Conservation (phyloP, 2,329 filamentous ascomycete genomes). For the Pestalotiopsis sp. region DNA sequence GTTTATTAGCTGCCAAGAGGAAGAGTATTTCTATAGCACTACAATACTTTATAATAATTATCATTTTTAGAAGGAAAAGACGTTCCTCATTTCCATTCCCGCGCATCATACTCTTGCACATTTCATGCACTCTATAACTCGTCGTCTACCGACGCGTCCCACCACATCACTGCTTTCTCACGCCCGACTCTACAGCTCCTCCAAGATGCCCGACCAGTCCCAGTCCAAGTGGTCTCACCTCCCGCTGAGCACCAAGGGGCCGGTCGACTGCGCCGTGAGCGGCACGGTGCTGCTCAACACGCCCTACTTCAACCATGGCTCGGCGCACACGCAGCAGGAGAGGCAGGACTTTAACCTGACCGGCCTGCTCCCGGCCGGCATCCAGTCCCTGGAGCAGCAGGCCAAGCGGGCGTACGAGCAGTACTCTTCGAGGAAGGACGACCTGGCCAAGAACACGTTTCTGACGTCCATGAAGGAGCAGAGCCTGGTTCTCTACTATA, state of each 20-base stretch:
- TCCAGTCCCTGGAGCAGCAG: slow-evolving; percentile 79
- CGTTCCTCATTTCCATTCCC: background rate
- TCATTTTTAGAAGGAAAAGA: background rate
- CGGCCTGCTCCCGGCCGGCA: slow-evolving; percentile 71
- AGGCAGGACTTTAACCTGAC: slow-evolving; percentile 70
- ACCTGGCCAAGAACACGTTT: slow-evolving; percentile 85
- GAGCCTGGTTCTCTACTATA: slow-evolving; percentile 82
- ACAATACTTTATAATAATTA: background rate
- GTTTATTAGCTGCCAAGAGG: background rate
- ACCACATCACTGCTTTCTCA: background rate
- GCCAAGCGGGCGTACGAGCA: slow-evolving; percentile 79
- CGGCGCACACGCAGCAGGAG: slow-evolving; percentile 73
- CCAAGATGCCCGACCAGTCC: slow-evolving; percentile 29
- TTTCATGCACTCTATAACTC: background rate
- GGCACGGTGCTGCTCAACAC: slow-evolving; percentile 63
- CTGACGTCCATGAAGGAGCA: slow-evolving; percentile 84
- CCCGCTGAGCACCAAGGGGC: slow-evolving; percentile 49
- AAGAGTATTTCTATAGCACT: background rate
- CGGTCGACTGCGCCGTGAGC: slow-evolving; percentile 50
- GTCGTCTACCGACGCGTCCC: background rate
- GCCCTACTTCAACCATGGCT: slow-evolving; percentile 81
- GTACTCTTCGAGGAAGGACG: slow-evolving; percentile 63
- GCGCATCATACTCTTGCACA: background rate
- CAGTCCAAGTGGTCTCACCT: slow-evolving; percentile 44
- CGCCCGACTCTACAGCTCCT: slow-evolving; percentile 18